Percentiles rank a stretch among this genome's conserved stretches.
Conservation (phyloP, 2,329 filamentous ascomycete species). For the Ophiostoma ips region DNA sequence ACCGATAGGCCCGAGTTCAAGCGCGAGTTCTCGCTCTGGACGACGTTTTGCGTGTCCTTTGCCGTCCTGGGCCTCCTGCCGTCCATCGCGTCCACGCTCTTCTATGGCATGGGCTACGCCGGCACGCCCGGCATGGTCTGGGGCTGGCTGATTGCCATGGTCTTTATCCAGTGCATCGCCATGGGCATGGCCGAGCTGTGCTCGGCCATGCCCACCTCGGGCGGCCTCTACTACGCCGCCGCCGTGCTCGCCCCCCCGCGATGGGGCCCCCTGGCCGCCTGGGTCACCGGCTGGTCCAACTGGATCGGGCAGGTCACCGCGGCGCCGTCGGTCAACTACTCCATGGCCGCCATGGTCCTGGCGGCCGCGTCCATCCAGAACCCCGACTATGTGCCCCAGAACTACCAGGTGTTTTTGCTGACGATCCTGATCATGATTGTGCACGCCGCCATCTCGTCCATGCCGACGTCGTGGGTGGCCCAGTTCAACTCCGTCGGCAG, state of each 20-base stretch:
- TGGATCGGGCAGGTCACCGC: constrained; percentile 55
- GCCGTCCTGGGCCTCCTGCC: constrained; percentile 58
- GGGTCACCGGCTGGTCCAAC: constrained; percentile 58
- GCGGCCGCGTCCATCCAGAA: constrained; percentile 55
- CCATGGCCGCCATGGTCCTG: constrained; percentile 55
- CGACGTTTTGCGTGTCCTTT: constrained; percentile 61
- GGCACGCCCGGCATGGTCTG: constrained; percentile 53
- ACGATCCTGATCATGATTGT: constrained; percentile 53
- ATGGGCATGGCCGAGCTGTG: constrained; percentile 58
- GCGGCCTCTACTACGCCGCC: constrained; percentile 60
- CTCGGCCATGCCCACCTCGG: constrained; percentile 58
- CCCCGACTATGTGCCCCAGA: constrained; percentile 47
- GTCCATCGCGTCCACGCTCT: constrained; percentile 57
- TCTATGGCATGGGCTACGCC: constrained; percentile 47
- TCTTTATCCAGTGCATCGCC: constrained; percentile 58
- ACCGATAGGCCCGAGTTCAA: constrained; percentile 30
- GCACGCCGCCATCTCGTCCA: constrained; percentile 52
- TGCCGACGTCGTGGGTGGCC: constrained; percentile 59
- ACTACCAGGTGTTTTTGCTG: constrained; percentile 56
- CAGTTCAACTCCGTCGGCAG: constrained; percentile 56
- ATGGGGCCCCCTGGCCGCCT: constrained; percentile 53
- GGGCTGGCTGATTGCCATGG: constrained; percentile 62
- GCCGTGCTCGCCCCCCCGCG: constrained; percentile 55
- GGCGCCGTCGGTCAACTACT: constrained; percentile 54
- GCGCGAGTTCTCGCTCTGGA: constrained; percentile 60